These are phyloP conservation scores for Entophlyctis helioformis DNA, from an alignment of 192 early-diverging fungal genomes.

Conservation along the genomic window DNA sequence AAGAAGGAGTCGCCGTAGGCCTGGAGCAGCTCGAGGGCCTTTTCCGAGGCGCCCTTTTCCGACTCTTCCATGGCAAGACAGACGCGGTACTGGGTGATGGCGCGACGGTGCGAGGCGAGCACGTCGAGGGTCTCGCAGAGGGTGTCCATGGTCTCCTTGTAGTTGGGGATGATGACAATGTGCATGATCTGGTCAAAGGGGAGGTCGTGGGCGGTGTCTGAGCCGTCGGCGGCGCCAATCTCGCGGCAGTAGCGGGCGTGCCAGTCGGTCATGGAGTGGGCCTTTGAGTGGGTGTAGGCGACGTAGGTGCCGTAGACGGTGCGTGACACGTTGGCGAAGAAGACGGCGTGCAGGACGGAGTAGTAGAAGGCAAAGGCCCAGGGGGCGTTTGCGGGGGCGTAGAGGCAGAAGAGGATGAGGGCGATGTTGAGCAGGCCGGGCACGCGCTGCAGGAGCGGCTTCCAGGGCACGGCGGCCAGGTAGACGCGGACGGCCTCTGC, in stretches of 20 bases:
- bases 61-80: conserved; percentile 67
- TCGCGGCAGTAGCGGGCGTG: conserved; percentile 24
- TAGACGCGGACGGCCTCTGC: background rate
- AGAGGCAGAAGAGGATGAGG: conserved; percentile 20
- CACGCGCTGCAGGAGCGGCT: conserved; percentile 29
- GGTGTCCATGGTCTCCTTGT: conserved; percentile 55
- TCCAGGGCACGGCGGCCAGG: conserved; percentile 13
- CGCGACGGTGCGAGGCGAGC: conserved; percentile 42
- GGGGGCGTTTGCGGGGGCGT: conserved; percentile 28
- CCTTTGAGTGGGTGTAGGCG: conserved; percentile 22
- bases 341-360: conserved; percentile 22
- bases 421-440: conserved; percentile 14
- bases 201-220: conserved; percentile 31
- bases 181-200: conserved; percentile 43
- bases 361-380: conserved; percentile 22
- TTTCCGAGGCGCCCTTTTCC: conserved; percentile 38
- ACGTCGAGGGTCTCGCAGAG: conserved; percentile 58
- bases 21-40: conserved; percentile 41
- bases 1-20: conserved; percentile 47
- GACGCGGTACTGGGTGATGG: conserved; percentile 36
- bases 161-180: conserved; percentile 62
- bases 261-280: conserved; percentile 38
- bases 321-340: conserved; percentile 19
- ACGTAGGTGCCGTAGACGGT: conserved; percentile 22
- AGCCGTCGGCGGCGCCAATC: conserved; percentile 19